phyloP scores from a whole-genome alignment of 768 basidiomycete genomes.

The Lactarius pseudohatsudake region DNA sequence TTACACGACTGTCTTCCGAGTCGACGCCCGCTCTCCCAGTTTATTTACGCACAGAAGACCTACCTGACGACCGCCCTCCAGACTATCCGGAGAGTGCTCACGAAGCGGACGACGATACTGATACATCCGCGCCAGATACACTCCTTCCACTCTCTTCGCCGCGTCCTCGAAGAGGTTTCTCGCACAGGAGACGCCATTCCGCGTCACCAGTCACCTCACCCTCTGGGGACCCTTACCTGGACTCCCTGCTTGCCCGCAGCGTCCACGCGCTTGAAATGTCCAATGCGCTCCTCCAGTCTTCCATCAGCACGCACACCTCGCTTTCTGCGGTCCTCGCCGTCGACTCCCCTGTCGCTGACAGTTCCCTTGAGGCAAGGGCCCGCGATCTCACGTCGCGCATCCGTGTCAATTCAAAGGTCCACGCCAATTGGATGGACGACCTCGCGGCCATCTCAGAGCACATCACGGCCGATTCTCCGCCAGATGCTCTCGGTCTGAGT shows the following conservation, averaged over 20 bases:
- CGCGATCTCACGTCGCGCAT: slow-evolving; percentile 55
- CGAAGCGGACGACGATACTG: slow-evolving; percentile 73
- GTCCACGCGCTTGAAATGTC: slow-evolving; percentile 87
- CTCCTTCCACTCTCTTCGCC: slow-evolving; percentile 36
- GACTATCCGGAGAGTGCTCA: slow-evolving; percentile 77
- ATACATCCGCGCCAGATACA: slow-evolving; percentile 42
- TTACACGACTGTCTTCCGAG: slow-evolving; percentile 62
- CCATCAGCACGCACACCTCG: slow-evolving; percentile 67
- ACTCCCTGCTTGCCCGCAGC: slow-evolving; percentile 77
- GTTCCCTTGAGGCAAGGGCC: slow-evolving; percentile 48
- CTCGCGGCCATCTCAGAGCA: slow-evolving; percentile 49
- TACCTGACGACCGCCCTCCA: slow-evolving; percentile 61
- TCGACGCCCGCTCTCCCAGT: slow-evolving; percentile 64
- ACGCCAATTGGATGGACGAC: slow-evolving; percentile 64
- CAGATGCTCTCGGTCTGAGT: slow-evolving; percentile 15
- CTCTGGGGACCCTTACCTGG: slow-evolving; percentile 57
- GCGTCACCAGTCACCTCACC: slow-evolving; percentile 29
- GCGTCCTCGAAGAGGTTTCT: slow-evolving; percentile 40
- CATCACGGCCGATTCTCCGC: slow-evolving; percentile 9
- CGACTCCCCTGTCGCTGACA: slow-evolving; percentile 46
- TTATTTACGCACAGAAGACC: slow-evolving; percentile 45
- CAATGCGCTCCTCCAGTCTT: slow-evolving; percentile 72
- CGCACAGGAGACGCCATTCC: slow-evolving; percentile 32
- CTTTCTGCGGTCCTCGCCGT: slow-evolving; percentile 49
- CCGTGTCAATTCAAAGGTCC: slow-evolving; percentile 43